Base-by-base conservation (phyloP, 305 asterid genomes). In the Fraxinus platypoda region DNA sequence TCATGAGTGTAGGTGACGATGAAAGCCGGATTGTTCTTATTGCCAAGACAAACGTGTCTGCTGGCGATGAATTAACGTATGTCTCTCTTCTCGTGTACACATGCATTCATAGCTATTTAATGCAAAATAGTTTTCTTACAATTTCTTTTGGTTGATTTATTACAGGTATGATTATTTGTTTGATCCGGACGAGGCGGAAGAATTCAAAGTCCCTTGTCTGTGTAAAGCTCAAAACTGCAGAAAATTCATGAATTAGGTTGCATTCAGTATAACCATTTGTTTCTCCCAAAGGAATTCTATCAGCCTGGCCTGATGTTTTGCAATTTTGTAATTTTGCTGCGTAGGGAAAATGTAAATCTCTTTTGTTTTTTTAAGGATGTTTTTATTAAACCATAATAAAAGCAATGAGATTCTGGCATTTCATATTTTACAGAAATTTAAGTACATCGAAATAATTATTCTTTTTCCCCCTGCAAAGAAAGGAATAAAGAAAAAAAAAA, bases 1-100 rank as follows among this genome's bases (percentile, higher is more conserved):
- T 97, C 85, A 93, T 94, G 98, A 94, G 98, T 64, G 99, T 94
- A 34, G 99, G 98, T 25, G 92, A 86, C 74, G 99, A 95, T 38
- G 97, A 97, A 90, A 94, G 97, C 93, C 94, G 99, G 89, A 90
- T 97, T 19, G 98, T 94, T 30, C 97, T 97, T 35, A 94, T 97
- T 59, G 97, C 99, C 23, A 94, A 93, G 95, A 81, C 92, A 59
- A 89, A 91, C 49, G 98, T 97, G 68, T 84, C 92, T 80, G 94
- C 95, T 81, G 99, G 98, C 33, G 98, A 94, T 81, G 99, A 97
- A 89, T 79, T 97, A 83, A 94, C 98, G 98, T 96, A 87, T 17
- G 1, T 75, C 85, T 81, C 80, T 82, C 88, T 81, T 78, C 89
- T 5, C 6, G 1, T 5, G 21, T 0, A 11, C 41, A 25, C 41